Evolutionary conservation across 2,329 filamentous ascomycete genomes (phyloP).

Genomic region (Aureobasidium sp.): DNA sequence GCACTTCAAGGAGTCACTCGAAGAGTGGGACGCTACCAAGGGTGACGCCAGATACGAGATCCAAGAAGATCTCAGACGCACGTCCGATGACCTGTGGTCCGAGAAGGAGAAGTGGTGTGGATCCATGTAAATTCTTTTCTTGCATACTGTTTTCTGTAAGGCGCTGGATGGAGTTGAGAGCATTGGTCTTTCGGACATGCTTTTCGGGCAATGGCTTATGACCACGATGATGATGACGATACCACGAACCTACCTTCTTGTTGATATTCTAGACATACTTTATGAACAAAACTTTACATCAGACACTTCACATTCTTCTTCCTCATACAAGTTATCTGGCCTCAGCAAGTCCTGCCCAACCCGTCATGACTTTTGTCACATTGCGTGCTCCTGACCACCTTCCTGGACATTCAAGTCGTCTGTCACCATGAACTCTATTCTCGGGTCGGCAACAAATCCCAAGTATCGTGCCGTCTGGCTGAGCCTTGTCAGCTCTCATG

Average conservation of each 20-base stretch:
- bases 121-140: not conserved
- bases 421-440: not conserved
- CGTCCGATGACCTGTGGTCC: constrained; percentile 7
- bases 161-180: constrained; percentile 6
- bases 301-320: not conserved
- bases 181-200: not conserved
- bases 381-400: no score
- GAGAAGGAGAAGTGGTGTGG: constrained; percentile 15
- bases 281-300: constrained; percentile 1
- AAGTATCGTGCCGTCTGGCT: not conserved
- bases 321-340: no score
- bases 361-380: no score
- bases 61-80: constrained; percentile 1
- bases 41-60: constrained; percentile 3
- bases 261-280: constrained; percentile 13
- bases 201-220: constrained; percentile 9
- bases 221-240: constrained; percentile 10
- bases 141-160: not conserved
- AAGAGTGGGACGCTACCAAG: constrained; percentile 8
- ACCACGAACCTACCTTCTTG: constrained; percentile 10
- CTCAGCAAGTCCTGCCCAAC: not conserved
- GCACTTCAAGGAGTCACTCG: constrained; percentile 8
- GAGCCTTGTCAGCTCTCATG: no score
- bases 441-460: not conserved
- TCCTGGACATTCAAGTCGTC: not conserved